Evolutionary conservation across 2,329 filamentous ascomycete genomes (phyloP).

Genomic region (Pseudogymnoascus sp.): DNA sequence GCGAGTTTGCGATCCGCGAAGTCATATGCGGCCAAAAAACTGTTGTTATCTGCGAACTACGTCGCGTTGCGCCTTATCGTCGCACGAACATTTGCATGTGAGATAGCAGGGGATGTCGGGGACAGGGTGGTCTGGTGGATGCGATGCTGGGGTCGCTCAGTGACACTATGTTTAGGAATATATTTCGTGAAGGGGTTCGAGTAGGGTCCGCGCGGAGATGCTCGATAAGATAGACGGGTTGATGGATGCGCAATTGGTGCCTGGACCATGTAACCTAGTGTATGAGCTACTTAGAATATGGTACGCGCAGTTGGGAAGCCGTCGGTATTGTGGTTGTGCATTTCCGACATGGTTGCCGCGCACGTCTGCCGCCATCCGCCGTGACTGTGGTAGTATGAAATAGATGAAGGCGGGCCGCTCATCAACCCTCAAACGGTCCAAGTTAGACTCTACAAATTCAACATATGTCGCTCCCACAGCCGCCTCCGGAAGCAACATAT

Average conservation of each 20-base stretch:
- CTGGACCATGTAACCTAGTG: not conserved
- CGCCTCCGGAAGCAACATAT: slow-evolving; percentile 31
- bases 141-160: not conserved
- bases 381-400: slow-evolving; percentile 1
- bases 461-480: slow-evolving; percentile 17
- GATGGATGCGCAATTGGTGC: not conserved
- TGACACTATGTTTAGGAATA: not conserved
- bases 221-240: not conserved
- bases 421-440: slow-evolving; percentile 1
- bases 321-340: slow-evolving; percentile 2
- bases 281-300: not conserved
- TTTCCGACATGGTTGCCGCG: not conserved
- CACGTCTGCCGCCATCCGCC: not conserved
- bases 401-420: slow-evolving; percentile 2
- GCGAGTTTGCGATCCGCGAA: not conserved
- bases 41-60: slow-evolving; percentile 2
- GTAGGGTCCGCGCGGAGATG: not conserved
- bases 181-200: not conserved
- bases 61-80: slow-evolving; percentile 8
- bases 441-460: not conserved
- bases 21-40: not conserved
- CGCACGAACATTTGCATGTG: slow-evolving; percentile 4
- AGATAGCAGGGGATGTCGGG: slow-evolving; percentile 4
- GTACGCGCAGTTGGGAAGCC: not conserved
- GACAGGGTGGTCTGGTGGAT: not conserved